A percentile compares a stretch with the other conserved stretches of the same genome.
phyloP scores from a whole-genome alignment of 2,329 filamentous ascomycete species.

The Clarireedia homoeocarpa region DNA sequence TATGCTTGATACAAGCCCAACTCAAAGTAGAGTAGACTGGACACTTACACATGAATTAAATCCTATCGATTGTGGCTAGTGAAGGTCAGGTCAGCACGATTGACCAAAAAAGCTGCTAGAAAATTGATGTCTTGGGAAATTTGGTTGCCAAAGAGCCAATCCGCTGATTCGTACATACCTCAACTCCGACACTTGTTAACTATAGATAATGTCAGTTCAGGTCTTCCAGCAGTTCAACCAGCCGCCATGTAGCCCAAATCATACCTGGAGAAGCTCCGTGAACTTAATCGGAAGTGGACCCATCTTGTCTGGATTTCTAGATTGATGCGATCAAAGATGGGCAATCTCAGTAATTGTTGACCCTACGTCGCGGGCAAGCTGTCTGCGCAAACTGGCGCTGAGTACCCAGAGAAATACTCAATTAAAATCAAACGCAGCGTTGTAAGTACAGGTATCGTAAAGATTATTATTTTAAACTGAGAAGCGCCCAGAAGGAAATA shows the following conservation, averaged over 20 bases:
- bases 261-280: slow-evolving; percentile 79
- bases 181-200: slow-evolving; percentile 46
- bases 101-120: slow-evolving; percentile 3
- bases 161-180: slow-evolving; percentile 35
- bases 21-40: slow-evolving; percentile 1
- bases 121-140: slow-evolving; percentile 5
- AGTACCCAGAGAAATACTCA: slow-evolving; percentile 19
- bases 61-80: slow-evolving; percentile 64
- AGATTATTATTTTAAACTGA: slow-evolving; percentile 18
- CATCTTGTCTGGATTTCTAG: slow-evolving; percentile 19
- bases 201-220: slow-evolving; percentile 28
- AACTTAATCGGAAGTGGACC: slow-evolving; percentile 77
- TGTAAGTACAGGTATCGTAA: slow-evolving; percentile 8
- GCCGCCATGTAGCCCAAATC: slow-evolving; percentile 80
- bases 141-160: slow-evolving; percentile 8
- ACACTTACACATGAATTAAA: slow-evolving; percentile 77
- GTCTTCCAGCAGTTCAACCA: slow-evolving; percentile 50
- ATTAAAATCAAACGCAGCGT: slow-evolving; percentile 17
- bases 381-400: slow-evolving; percentile 8
- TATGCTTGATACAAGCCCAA: slow-evolving; percentile 9
- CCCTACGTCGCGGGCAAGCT: slow-evolving; percentile 6
- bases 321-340: slow-evolving; percentile 21
- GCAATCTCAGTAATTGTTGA: slow-evolving; percentile 11
- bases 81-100: slow-evolving; percentile 26
- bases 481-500: slow-evolving; percentile 17